phyloP scores from a whole-genome alignment of 2,329 filamentous ascomycete genomes.

The Pseudogymnoascus sp. region DNA sequence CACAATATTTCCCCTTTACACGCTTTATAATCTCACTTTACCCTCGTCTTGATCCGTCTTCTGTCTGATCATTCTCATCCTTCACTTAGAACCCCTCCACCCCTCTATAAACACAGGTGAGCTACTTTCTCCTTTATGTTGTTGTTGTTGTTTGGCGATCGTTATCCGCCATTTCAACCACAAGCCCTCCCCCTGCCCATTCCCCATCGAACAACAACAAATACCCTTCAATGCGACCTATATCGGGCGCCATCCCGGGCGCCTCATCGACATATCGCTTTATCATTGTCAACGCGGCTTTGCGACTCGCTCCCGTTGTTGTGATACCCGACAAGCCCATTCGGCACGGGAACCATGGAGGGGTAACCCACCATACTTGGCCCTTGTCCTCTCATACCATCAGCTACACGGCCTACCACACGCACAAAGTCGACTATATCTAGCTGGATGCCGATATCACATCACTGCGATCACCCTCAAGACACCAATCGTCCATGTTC shows the following conservation, averaged over 20 bases:
- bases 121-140: slow-evolving; percentile 21
- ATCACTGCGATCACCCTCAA: background rate
- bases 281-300: background rate
- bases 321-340: background rate
- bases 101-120: slow-evolving; percentile 21
- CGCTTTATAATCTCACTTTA: slow-evolving; percentile 9
- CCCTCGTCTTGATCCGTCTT: background rate
- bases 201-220: background rate
- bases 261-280: background rate
- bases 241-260: background rate
- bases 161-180: slow-evolving; percentile 21
- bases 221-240: background rate
- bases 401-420: slow-evolving; percentile 1
- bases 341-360: slow-evolving; percentile 8
- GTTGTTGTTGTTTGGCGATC: slow-evolving; percentile 13
- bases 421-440: background rate
- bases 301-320: slow-evolving; percentile 3
- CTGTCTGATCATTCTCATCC: background rate
- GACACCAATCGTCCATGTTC: slow-evolving; percentile 3
- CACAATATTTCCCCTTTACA: slow-evolving; percentile 12
- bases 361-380: background rate
- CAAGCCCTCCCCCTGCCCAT: background rate
- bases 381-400: background rate
- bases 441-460: background rate
- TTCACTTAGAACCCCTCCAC: slow-evolving; percentile 10